Evolutionary conservation across 2,329 filamentous ascomycete genomes (phyloP), one percentile per base, ranked within the genome.

Genomic region (Colletotrichum sp.): DNA sequence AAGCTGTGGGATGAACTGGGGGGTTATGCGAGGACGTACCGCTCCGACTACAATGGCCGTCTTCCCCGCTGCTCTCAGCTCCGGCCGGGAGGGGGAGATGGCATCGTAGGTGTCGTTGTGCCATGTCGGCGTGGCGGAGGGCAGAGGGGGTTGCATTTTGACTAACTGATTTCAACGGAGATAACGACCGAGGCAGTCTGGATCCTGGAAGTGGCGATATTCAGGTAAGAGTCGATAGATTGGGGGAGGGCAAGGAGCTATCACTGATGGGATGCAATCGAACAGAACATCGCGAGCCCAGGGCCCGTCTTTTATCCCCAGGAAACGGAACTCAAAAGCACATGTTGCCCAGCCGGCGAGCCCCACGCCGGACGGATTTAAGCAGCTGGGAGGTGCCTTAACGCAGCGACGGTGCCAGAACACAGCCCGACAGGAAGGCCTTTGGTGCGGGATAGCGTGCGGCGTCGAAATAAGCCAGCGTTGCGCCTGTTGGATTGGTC

Each of bases 21-120:
- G 38, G 13, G 26, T n/a, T 2, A 13, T 7, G n/a, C 7, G 12
- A 52, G 1, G 87, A 89, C 2, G 89, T 90, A 28, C 89, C 92
- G 73, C 73, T 52, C 93, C 93, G 2, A 91, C 93, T 80, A 95
- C 91, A 13, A 95, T 85, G 8, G 93, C 90, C 1, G 89, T 92
- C 34, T 82, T 81, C 28, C 86, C 86, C 5, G 81, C 79, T 65
- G 88, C 85, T 12, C 81, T 85, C 9, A 88, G 78, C 75, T 85
- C 83, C 1, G 84, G 82, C 0, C 83, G 81, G 1, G 76, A 63
- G 3, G 86, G 82, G 0, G 81, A 83, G 75, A 89, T 86, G 75
- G 81, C 78, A 0, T 82, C 78, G 74, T 89, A 89, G 1, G 84
- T 78, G n/a, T 78, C 76, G 1, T 74, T 81, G 77, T 86, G 85